Evolutionary conservation across 495 filamentous ascomycete genomes (phyloP).

Genomic region (Achaetomiella virescens): DNA sequence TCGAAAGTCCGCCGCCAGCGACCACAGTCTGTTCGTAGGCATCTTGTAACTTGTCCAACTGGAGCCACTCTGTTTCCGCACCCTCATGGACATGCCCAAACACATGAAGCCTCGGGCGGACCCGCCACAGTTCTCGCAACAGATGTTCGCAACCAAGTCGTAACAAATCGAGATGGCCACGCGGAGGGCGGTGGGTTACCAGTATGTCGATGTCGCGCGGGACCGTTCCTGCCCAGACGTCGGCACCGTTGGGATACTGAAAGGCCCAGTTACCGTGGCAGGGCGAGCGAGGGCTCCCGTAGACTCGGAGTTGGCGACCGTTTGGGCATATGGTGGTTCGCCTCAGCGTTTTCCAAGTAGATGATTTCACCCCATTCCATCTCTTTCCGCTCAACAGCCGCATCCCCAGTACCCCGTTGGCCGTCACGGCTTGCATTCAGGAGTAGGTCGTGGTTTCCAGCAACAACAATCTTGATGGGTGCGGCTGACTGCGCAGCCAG

Average conservation of each 20-base stretch:
- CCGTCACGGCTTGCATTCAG: constrained; percentile 20
- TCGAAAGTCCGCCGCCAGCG: constrained; percentile 19
- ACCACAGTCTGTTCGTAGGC: constrained; percentile 18
- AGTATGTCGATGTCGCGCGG: constrained; percentile 61
- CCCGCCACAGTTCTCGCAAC: constrained; percentile 60
- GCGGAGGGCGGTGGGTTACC: constrained; percentile 64
- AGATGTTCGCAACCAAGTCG: constrained; percentile 59
- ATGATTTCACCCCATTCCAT: constrained; percentile 43
- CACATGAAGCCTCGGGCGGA: constrained; percentile 63
- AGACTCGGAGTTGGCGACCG: constrained; percentile 32
- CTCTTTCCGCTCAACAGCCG: not conserved
- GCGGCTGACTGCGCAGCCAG: constrained; percentile 64
- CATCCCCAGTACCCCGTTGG: not conserved
- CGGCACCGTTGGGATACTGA: constrained; percentile 17
- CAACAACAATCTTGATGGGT: constrained; percentile 66
- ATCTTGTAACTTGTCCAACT: constrained; percentile 21
- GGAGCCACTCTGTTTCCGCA: constrained; percentile 34
- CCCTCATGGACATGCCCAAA: constrained; percentile 69
- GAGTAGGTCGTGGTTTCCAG: constrained; percentile 51
- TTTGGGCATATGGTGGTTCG: constrained; percentile 28
- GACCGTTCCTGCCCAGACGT: constrained; percentile 32
- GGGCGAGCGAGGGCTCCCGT: constrained; percentile 34
- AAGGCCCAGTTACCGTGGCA: constrained; percentile 30
- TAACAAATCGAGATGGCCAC: constrained; percentile 56
- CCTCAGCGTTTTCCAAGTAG: constrained; percentile 38